Evolutionary conservation across 768 basidiomycete species (phyloP).

Genomic region (Chlorophyllum brunneum): DNA sequence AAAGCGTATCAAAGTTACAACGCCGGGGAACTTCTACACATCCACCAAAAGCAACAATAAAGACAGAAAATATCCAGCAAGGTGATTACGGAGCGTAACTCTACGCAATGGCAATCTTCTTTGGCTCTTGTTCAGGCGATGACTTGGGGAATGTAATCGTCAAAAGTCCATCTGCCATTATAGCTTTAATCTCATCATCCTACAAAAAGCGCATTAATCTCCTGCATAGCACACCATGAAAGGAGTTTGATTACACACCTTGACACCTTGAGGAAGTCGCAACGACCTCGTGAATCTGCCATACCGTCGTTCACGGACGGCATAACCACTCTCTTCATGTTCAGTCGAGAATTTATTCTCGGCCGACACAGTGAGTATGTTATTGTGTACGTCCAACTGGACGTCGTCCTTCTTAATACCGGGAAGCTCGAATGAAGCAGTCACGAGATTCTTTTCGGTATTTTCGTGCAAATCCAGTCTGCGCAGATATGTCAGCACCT

Average conservation of each 20-base stretch:
- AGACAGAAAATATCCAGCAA: no score
- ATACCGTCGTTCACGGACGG: constrained; percentile 40
- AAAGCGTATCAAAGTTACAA: no score
- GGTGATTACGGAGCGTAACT: not conserved
- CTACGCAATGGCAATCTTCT: constrained; percentile 29
- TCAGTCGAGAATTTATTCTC: constrained; percentile 29
- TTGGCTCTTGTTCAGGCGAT: constrained; percentile 22
- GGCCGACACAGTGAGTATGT: constrained; percentile 44
- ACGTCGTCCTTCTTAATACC: constrained; percentile 45
- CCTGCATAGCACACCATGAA: constrained; percentile 21
- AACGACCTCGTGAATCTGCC: constrained; percentile 39
- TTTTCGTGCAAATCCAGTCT: constrained; percentile 51
- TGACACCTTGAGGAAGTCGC: constrained; percentile 42
- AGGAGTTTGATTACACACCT: constrained; percentile 32
- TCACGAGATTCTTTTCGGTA: constrained; percentile 36
- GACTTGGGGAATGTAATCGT: constrained; percentile 45
- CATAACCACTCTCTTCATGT: constrained; percentile 27
- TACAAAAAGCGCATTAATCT: constrained; percentile 16
- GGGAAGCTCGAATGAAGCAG: constrained; percentile 50
- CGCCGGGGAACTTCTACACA: no score
- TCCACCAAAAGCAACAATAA: no score
- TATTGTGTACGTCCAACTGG: constrained; percentile 41
- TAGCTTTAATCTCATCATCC: constrained; percentile 23
- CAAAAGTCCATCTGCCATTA: constrained; percentile 43
- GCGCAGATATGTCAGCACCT: not conserved